A percentile compares a stretch with the other conserved stretches of the same genome.
These are phyloP conservation scores for Fomes fomentarius DNA, from an alignment of 1,284 basidiomycete genomes.

Conservation along the genomic window DNA sequence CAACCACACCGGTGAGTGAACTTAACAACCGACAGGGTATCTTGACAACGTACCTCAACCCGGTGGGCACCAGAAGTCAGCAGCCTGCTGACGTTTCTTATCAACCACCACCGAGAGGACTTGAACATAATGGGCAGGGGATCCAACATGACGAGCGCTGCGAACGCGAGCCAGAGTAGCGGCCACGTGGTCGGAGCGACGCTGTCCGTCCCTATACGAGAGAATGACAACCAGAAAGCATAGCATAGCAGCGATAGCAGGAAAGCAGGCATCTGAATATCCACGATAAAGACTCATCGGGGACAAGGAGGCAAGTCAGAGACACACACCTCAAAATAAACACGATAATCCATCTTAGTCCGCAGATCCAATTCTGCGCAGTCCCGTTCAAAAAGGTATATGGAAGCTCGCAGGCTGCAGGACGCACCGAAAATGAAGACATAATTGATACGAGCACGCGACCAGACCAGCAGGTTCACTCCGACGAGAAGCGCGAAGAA, in stretches of 20 bases:
- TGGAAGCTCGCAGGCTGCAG: no score
- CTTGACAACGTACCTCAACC: constrained; percentile 61
- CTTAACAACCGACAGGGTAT: not conserved
- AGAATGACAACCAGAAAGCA: constrained; percentile 87
- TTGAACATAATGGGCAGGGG: constrained; percentile 75
- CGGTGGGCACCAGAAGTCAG: constrained; percentile 70
- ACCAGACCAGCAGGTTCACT: constrained; percentile 82
- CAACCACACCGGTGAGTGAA: not conserved
- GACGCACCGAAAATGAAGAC: constrained; percentile 85
- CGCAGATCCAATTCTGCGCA: constrained; percentile 73
- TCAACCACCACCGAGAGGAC: constrained; percentile 79
- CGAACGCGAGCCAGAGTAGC: constrained; percentile 79
- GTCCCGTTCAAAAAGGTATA: not conserved
- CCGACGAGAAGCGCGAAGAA: constrained; percentile 83
- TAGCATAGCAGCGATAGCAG: constrained; percentile 78
- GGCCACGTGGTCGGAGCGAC: constrained; percentile 75
- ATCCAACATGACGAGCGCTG: constrained; percentile 67
- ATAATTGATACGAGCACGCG: constrained; percentile 81
- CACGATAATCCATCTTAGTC: constrained; percentile 76
- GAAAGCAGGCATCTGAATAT: constrained; percentile 75
- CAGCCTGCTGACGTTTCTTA: constrained; percentile 64
- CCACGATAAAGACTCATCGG: not conserved
- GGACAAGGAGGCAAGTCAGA: no score
- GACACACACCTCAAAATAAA: constrained; percentile 76
- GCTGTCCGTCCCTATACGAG: constrained; percentile 53